These are phyloP conservation scores for Spathaspora gorwiae DNA, from an alignment of 805 yeast species.

Conservation along the genomic window DNA sequence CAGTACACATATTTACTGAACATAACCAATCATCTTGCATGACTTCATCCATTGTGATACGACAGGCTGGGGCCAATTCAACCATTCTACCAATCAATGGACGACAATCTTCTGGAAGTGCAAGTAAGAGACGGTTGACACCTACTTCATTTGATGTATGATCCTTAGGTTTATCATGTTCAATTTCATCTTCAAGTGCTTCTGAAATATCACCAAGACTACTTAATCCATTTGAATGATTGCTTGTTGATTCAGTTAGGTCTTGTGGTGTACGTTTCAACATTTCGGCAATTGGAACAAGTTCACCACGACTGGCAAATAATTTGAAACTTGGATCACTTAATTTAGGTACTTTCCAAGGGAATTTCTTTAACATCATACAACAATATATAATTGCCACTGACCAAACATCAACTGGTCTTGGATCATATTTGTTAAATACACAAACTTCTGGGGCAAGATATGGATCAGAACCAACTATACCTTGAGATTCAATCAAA, in stretches of 20 bases:
- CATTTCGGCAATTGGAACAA: slow-evolving; percentile 54
- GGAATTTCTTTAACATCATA: slow-evolving; percentile 79
- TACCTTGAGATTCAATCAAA: slow-evolving; percentile 61
- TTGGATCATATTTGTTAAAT: slow-evolving; percentile 61
- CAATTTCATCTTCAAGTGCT: slow-evolving; percentile 12
- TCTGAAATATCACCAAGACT: slow-evolving; percentile 15
- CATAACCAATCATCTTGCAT: slow-evolving; percentile 68
- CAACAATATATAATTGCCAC: slow-evolving; percentile 81
- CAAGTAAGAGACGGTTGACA: slow-evolving; percentile 64
- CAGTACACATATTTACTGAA: slow-evolving; percentile 65
- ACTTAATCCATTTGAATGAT: not conserved
- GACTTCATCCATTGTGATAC: slow-evolving; percentile 76
- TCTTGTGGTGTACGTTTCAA: slow-evolving; percentile 29
- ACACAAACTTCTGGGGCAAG: slow-evolving; percentile 78
- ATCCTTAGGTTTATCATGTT: slow-evolving; percentile 17
- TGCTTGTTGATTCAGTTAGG: not conserved
- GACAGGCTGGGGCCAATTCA: slow-evolving; percentile 78
- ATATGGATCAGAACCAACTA: slow-evolving; percentile 84
- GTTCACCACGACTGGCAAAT: slow-evolving; percentile 54
- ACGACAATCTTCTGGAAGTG: slow-evolving; percentile 67
- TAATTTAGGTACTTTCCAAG: slow-evolving; percentile 78
- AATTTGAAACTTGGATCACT: slow-evolving; percentile 68
- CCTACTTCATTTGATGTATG: slow-evolving; percentile 69
- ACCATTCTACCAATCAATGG: slow-evolving; percentile 72
- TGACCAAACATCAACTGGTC: slow-evolving; percentile 80